Conservation (phyloP, 768 basidiomycete species). For the Boletus reticulatus region DNA sequence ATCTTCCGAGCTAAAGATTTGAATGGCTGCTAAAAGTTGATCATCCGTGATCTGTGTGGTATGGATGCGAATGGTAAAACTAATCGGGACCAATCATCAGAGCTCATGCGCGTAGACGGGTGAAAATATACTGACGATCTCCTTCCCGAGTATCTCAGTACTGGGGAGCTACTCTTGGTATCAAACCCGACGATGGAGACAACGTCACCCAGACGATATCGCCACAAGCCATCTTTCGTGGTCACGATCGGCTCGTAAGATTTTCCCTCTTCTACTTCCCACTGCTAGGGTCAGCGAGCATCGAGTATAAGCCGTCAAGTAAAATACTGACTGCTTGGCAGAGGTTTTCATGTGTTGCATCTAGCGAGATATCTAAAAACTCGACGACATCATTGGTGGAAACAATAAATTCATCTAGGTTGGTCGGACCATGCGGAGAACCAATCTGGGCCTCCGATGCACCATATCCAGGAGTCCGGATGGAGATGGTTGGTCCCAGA, state of each 20-base stretch:
- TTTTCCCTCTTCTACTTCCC: slow-evolving; percentile 14
- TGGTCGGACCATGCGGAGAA: neutral
- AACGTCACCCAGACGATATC: slow-evolving; percentile 21
- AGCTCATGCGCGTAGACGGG: too few species aligned
- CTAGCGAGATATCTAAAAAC: slow-evolving; percentile 13
- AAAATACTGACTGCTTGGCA: slow-evolving; percentile 10
- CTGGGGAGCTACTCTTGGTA: neutral
- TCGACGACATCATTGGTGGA: slow-evolving; percentile 6
- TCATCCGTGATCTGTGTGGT: slow-evolving; percentile 2
- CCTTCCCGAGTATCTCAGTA: slow-evolving; percentile 14
- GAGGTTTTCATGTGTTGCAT: slow-evolving; percentile 8
- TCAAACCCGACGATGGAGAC: slow-evolving; percentile 17
- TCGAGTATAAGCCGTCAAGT: too few species aligned
- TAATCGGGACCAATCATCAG: neutral
- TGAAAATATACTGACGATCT: slow-evolving; percentile 8
- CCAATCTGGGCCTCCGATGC: slow-evolving; percentile 10
- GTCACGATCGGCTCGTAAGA: slow-evolving; percentile 20
- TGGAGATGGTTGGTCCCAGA: slow-evolving; percentile 2
- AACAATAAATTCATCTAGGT: slow-evolving; percentile 9
- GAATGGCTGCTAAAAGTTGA: slow-evolving; percentile 8
- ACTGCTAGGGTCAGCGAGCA: slow-evolving; percentile 4
- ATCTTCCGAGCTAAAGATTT: neutral
- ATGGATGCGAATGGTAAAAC: slow-evolving; percentile 6
- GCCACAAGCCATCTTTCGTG: slow-evolving; percentile 22
- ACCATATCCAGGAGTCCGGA: slow-evolving; percentile 8